Percentiles rank a stretch among this genome's conserved stretches.
These are phyloP conservation scores for Chlamydomonas schloesseri DNA, from an alignment of 139 green algal species.

Conservation along the genomic window DNA sequence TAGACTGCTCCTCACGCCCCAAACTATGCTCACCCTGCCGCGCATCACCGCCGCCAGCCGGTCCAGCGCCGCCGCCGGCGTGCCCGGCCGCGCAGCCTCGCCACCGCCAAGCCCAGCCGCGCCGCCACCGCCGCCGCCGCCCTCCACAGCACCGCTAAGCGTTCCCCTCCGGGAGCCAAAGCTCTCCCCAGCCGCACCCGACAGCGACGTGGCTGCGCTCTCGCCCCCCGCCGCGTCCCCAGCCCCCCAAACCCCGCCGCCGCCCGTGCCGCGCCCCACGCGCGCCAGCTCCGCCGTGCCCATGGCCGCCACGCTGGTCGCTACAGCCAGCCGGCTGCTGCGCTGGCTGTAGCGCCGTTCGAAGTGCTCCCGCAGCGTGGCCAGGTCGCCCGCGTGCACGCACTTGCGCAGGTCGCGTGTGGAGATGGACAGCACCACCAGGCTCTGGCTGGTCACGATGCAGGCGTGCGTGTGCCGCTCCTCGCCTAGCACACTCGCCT, in stretches of 20 bases:
- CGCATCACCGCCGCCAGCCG: conserved; percentile 12
- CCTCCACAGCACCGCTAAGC: too few relatives aligned
- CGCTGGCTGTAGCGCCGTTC: not conserved
- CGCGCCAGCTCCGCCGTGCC: not conserved
- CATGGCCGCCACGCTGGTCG: not conserved
- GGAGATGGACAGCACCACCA: not conserved
- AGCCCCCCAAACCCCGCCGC: not conserved
- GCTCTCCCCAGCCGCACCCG: too few relatives aligned
- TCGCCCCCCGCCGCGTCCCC: not conserved
- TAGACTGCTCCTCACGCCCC: too few relatives aligned
- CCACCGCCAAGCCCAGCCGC: not conserved
- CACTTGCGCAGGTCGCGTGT: not conserved
- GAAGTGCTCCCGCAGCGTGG: not conserved
- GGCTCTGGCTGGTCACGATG: not conserved
- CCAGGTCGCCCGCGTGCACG: conserved; percentile 7
- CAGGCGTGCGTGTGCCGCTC: conserved; percentile 9
- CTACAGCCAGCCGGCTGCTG: not conserved
- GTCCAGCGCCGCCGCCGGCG: not conserved
- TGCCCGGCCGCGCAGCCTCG: not conserved
- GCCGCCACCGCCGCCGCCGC: not conserved
- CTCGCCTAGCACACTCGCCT: conserved; percentile 13
- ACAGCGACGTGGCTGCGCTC: not conserved
- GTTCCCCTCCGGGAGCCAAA: too few relatives aligned
- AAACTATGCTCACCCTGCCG: not conserved
- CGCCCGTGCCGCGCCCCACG: not conserved